Evolutionary conservation across 805 yeast genomes (phyloP).

Genomic region (Zygosaccharomyces rouxii): DNA sequence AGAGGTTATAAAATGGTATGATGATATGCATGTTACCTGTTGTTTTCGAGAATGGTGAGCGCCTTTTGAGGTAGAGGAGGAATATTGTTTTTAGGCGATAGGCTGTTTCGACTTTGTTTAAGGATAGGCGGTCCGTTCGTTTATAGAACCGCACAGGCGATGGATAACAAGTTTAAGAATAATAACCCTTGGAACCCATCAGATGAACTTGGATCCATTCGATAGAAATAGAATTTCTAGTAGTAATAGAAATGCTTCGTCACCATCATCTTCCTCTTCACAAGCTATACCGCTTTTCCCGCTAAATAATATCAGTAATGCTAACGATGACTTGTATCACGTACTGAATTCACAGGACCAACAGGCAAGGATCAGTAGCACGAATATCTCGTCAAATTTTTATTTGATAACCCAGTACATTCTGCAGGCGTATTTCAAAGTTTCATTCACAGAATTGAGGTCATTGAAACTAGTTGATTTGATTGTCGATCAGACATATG

Average conservation of each 20-base stretch:
- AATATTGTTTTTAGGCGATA: too few species aligned
- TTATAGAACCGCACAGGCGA: not conserved
- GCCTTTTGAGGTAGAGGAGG: not conserved
- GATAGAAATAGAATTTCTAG: not conserved
- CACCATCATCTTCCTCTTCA: not conserved
- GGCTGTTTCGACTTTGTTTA: too few species aligned
- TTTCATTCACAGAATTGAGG: slow-evolving; percentile 17
- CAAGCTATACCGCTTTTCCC: not conserved
- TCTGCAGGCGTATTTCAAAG: slow-evolving; percentile 31
- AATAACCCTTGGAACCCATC: not conserved
- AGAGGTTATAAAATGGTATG: slow-evolving; percentile 6
- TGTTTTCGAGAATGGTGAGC: not conserved
- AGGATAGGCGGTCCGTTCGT: too few species aligned
- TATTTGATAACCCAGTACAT: slow-evolving; percentile 31
- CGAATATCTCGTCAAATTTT: slow-evolving; percentile 22
- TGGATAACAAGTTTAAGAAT: not conserved
- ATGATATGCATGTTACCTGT: not conserved
- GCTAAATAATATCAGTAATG: not conserved
- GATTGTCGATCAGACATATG: slow-evolving; percentile 35
- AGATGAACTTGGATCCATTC: not conserved
- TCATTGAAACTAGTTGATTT: slow-evolving; percentile 28
- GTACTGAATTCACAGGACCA: slow-evolving; percentile 22
- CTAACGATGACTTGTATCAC: slow-evolving; percentile 18
- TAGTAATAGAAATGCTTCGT: too few species aligned
- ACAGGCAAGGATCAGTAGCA: slow-evolving; percentile 14